These are phyloP conservation scores for Eimeria acervulina DNA, from an alignment of 169 alveolate genomes.

Conservation along the genomic window DNA sequence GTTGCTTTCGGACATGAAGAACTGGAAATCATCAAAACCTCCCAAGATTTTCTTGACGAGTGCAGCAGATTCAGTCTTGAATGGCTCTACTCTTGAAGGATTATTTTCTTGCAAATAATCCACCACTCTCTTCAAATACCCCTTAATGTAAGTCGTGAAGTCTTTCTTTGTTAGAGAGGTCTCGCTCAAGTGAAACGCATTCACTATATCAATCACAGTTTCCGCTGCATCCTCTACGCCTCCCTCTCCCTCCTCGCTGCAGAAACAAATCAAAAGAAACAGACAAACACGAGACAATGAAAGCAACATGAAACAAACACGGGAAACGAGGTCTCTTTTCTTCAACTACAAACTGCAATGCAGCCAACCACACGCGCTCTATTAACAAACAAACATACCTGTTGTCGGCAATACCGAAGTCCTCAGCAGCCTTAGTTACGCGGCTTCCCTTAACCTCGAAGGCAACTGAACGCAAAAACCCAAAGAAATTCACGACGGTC, in stretches of 20 bases:
- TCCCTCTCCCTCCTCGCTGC: slow-evolving; percentile 92
- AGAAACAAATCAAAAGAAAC: not conserved
- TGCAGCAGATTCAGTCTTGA: slow-evolving; percentile 93
- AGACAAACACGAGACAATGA: no score
- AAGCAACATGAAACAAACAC: not conserved
- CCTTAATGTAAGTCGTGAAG: slow-evolving; percentile 94
- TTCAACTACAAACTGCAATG: no score
- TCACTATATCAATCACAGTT: slow-evolving; percentile 95
- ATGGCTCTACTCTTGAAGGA: slow-evolving; percentile 95
- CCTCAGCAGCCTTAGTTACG: slow-evolving; percentile 94
- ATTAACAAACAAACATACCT: slow-evolving; percentile 85
- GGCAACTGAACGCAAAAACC: slow-evolving; percentile 87
- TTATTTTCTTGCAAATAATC: slow-evolving; percentile 92
- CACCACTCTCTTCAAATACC: slow-evolving; percentile 93
- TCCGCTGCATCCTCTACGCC: slow-evolving; percentile 92
- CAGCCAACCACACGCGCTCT: not conserved
- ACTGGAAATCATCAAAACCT: slow-evolving; percentile 95
- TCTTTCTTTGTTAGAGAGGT: slow-evolving; percentile 96
- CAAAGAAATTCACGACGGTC: no score
- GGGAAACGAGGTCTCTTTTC: no score
- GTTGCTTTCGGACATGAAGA: slow-evolving; percentile 95
- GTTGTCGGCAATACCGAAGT: slow-evolving; percentile 95
- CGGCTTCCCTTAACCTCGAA: slow-evolving; percentile 94
- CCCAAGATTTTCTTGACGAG: slow-evolving; percentile 94
- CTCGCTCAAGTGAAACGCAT: slow-evolving; percentile 94